Evolutionary conservation across 192 early-diverging fungal genomes (phyloP), one percentile per base, ranked within the genome.

Genomic region (Haplosporangium gracile): DNA sequence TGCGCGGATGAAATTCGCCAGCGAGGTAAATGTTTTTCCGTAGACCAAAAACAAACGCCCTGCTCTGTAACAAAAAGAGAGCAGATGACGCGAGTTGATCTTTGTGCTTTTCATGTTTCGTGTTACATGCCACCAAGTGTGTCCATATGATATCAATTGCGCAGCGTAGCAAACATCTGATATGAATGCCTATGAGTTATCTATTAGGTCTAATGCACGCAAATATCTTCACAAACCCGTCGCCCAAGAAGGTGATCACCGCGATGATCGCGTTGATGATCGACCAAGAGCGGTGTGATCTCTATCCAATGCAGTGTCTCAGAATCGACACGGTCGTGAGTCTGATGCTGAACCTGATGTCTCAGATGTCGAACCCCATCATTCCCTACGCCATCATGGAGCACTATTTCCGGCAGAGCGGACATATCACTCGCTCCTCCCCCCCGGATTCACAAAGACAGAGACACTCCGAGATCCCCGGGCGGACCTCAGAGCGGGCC

Each of bases 311-410:
- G 49, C 69, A 86, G 39, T 86, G 79, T 47, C 72, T 86, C 29
- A 51, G 84, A 11, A 86, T 86, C 43, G 84, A 86, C 34, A 86
- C 84, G 6, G 84, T 86, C 7, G 79, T 68, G 7, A 80, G 77
- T 9, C 43, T 86, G 63, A 55, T 86, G 70, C 60, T 86, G 29
- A 86, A 86, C 49, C n/a, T 86, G 26, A 69, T 86, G 22, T 86
- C 79, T 1, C 84, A 86, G 60, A 86, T 86, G 84, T 86, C 84
- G 42, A 86, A 81, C 49, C 84, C 84, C 9, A 79, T 86, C 22
- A 75, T 86, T n/a, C 84, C 84, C 2, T 86, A 86, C 60, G 24
- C 63, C 20, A 45, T 86, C 22, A 86, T 78, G 79, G 84, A 77
- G 45, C 77, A 81, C 29, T 86, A 81, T 36, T 86, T 86, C 43